Evolutionary conservation across 2,329 filamentous ascomycete species (phyloP), one percentile per base, ranked within the genome.

Genomic region (Ophiostoma perfectum): DNA sequence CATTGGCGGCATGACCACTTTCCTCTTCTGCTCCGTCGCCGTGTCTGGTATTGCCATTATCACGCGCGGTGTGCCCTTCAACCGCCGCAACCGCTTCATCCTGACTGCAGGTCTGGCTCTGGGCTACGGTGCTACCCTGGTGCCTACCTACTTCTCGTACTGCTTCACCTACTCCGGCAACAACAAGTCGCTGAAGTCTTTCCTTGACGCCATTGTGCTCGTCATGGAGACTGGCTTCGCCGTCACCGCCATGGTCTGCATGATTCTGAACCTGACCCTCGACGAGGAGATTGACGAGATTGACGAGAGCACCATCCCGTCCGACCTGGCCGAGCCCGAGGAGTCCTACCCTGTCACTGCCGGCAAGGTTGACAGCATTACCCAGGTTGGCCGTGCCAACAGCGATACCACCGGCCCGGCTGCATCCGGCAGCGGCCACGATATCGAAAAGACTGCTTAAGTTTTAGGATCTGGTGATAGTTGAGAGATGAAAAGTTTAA

Each of bases 31-130:
- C 70, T 85, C 90, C 4, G 91, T 95, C 5, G 87, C 90, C 1
- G 88, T 92, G 1, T 90, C 88, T 0, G 92, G 92, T 73, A 86
- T 95, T 70, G 84, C 89, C 65, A 93, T 95, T 73, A 88, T 95
- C 71, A 82, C 85, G 3, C 85, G 86, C 18, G 84, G 84, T 47
- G 86, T 90, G 2, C 83, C 86, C 0, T 93, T 94, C 76, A 92
- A 86, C n/a, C 85, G 91, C 49, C 87, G 92, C 66, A 93, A 90
- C 74, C 84, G 92, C 38, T 95, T 95, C 79, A 91, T 95, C 74
- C 82, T 95, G 11, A 93, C 92, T 0, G 89, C 90, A 0, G 86
- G 88, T 0, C 80, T 95, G 44, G 83, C 90, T 0, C 80, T 94
- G 41, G 92, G 92, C 44, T 91, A 91, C 72, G 87, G 88, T 68